A percentile compares a stretch with the other conserved stretches of the same genome.
These are phyloP conservation scores for Pythium aquatile DNA, from an alignment of 352 stramenopile species.

Conservation along the genomic window DNA sequence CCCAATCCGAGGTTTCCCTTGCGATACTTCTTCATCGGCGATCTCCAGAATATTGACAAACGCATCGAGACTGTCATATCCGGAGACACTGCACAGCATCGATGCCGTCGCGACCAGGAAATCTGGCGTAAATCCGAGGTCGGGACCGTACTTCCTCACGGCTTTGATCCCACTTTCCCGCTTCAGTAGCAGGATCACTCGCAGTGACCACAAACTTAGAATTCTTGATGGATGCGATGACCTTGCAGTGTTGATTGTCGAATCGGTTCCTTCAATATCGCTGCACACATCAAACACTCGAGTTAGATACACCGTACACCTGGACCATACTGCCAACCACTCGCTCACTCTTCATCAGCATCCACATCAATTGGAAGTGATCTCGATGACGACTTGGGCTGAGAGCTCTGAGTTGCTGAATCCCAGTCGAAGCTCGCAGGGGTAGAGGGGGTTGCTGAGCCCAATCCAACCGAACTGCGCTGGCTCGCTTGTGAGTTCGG, in stretches of 20 bases:
- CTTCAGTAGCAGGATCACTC: conserved; percentile 72
- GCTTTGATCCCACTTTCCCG: conserved; percentile 67
- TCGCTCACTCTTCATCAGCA: conserved; percentile 15
- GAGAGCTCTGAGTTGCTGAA: neutral
- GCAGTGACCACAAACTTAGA: conserved; percentile 63
- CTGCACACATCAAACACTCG: neutral
- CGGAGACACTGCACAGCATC: conserved; percentile 57
- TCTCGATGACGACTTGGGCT: neutral
- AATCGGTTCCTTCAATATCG: neutral
- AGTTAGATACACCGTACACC: neutral
- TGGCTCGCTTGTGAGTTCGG: neutral
- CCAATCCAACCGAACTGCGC: neutral
- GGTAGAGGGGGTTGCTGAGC: conserved; percentile 4
- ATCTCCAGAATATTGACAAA: conserved; percentile 55
- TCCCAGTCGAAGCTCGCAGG: conserved; percentile 24
- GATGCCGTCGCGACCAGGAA: conserved; percentile 60
- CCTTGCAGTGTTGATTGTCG: neutral
- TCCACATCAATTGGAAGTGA: conserved; percentile 14
- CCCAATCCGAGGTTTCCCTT: conserved; percentile 26
- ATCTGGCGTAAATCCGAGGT: conserved; percentile 60
- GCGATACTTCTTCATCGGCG: conserved; percentile 40
- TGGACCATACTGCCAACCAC: neutral
- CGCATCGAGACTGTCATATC: conserved; percentile 54
- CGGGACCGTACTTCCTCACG: conserved; percentile 41
- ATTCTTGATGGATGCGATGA: conserved; percentile 14